Percentiles rank a stretch among this genome's conserved stretches.
Conservation (phyloP, 192 early-diverging fungal species). For the Diversispora epigaea region DNA sequence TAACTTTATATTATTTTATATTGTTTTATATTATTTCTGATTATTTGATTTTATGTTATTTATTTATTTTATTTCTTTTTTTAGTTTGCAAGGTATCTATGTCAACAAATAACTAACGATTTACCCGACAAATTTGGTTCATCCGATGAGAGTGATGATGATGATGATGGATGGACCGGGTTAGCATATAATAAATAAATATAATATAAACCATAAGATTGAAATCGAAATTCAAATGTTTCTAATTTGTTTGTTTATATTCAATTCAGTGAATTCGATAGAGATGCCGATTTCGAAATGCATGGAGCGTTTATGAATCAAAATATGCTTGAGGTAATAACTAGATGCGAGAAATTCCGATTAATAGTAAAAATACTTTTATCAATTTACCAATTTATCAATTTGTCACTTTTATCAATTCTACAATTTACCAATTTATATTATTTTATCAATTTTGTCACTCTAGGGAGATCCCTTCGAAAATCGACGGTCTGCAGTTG, state of each 20-base stretch:
- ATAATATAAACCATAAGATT: not conserved
- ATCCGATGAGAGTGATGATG: slow-evolving; percentile 63
- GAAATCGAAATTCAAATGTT: too few species aligned
- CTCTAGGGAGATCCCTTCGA: slow-evolving; percentile 18
- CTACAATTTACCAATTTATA: not conserved
- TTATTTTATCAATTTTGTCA: too few species aligned
- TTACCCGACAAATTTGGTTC: slow-evolving; percentile 68
- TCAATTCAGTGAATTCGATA: slow-evolving; percentile 32
- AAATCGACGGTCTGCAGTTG: slow-evolving; percentile 20
- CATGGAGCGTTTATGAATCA: slow-evolving; percentile 31
- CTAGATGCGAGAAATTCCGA: too few species aligned
- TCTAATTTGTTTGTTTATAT: not conserved
- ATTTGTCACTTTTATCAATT: too few species aligned
- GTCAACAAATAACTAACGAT: slow-evolving; percentile 69
- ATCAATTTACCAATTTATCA: not conserved
- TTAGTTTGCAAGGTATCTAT: slow-evolving; percentile 72
- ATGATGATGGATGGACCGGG: slow-evolving; percentile 57
- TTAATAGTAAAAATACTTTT: not conserved
- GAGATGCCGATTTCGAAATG: slow-evolving; percentile 38
- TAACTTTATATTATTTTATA: not conserved
- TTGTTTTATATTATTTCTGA: not conserved
- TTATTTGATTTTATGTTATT: not conserved
- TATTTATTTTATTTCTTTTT: not conserved
- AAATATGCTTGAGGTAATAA: slow-evolving; percentile 33
- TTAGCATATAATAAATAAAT: slow-evolving; percentile 11